Percentiles rank a stretch among this genome's conserved stretches.
These are phyloP conservation scores for Boletus reticuloceps DNA, from an alignment of 768 basidiomycete genomes.

Conservation along the genomic window DNA sequence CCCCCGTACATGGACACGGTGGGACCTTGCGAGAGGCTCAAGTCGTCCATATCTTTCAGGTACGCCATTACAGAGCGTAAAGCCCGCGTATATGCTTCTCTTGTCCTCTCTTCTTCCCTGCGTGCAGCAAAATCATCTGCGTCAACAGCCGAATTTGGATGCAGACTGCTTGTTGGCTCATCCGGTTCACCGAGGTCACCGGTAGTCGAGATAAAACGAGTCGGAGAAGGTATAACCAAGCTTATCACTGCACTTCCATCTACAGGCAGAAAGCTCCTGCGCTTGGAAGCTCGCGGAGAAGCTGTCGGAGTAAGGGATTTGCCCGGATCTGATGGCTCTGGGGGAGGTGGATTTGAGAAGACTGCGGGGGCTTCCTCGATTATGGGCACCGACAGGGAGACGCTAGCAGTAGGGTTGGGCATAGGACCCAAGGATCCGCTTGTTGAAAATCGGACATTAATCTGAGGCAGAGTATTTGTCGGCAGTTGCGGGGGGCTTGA, in stretches of 20 bases:
- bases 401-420: slow-evolving; percentile 32
- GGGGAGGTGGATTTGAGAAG: slow-evolving; percentile 1
- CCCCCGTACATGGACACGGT: slow-evolving; percentile 58
- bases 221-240: slow-evolving; percentile 62
- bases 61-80: slow-evolving; percentile 94
- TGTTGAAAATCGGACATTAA: slow-evolving; percentile 71
- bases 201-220: slow-evolving; percentile 54
- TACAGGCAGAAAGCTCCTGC: slow-evolving; percentile 88
- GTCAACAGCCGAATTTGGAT: slow-evolving; percentile 51
- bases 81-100: slow-evolving; percentile 74
- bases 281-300: slow-evolving; percentile 57
- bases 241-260: slow-evolving; percentile 61
- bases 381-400: slow-evolving; percentile 26
- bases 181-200: slow-evolving; percentile 35
- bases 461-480: slow-evolving; percentile 50
- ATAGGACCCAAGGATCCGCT: slow-evolving; percentile 60
- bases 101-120: slow-evolving; percentile 67
- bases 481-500: slow-evolving; percentile 31
- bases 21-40: slow-evolving; percentile 63
- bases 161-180: slow-evolving; percentile 24
- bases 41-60: slow-evolving; percentile 91
- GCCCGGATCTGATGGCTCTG: slow-evolving; percentile 8
- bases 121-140: slow-evolving; percentile 40
- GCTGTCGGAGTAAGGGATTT: slow-evolving; percentile 41
- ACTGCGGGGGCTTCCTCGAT: slow-evolving; percentile 17